Base-by-base conservation (phyloP, 192 early-diverging fungal genomes). In the Podochytrium sp. region DNA sequence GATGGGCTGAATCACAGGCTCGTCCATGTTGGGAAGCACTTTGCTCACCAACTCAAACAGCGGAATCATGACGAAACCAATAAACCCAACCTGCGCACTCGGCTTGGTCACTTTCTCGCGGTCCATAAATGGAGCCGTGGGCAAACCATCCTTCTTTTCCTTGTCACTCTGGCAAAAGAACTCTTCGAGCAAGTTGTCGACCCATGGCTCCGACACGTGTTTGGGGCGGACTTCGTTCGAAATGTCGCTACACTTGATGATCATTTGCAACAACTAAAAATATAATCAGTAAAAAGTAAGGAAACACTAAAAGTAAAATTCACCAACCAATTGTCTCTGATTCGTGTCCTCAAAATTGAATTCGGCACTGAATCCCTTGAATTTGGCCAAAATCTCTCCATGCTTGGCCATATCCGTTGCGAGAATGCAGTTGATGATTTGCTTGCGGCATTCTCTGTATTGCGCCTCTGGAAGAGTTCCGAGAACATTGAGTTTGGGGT, bases 231-330 rank as follows among this genome's bases (percentile, higher is more conserved):
- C 86, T 76, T 88, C 86, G 74, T 88, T 88, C 41, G 76, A 79
- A 42, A 88, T 86, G 55, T 88, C 86, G 38, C 83, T 77, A 64
- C 86, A 86, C 59, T 88, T 88, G 23, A 82, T 76, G 33, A 88
- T 76, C 66, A 86, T 78, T 71, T 84, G 83, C 27, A 88, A 56
- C 25, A 88, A 76, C 80, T 85, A 80, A 27, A 29, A 18, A 10
- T 42, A 59, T 56, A 41, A 35, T 29, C 16, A 68, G 18, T 0
- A 2, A 43, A 43, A 63, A 50, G 43, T 50, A 27, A 20, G 38
- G 30, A 38, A 62, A 35, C 27, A 62, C 37, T 27, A 27, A 52
- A 37, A 30, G 50, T 16, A 73, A 76, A 35, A 39, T 6, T 27
- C 47, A 34, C 65, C 7, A 69, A 84, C 82, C 81, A 80, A 39